Evolutionary conservation across 1,284 basidiomycete species (phyloP), one percentile per base, ranked within the genome.

Genomic region (Puccinia sorghi): DNA sequence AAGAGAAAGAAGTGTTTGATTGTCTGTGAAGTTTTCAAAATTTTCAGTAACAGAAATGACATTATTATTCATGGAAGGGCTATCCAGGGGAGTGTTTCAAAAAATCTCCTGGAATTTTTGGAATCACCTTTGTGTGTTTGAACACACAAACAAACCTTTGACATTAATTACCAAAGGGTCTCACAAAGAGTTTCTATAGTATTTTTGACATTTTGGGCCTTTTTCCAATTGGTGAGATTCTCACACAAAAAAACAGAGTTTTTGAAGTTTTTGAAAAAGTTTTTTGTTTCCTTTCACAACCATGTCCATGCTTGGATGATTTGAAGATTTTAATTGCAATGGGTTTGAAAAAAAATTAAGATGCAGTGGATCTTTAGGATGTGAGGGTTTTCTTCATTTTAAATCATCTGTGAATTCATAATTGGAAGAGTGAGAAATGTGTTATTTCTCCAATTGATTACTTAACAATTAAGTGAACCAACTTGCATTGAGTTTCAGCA

Each of bases 201-300:
- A n/a, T n/a, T n/a, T n/a, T n/a, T n/a, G n/a, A n/a, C n/a, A n/a
- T n/a, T n/a, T n/a, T n/a, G n/a, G n/a, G n/a, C n/a, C n/a, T n/a
- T n/a, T n/a, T n/a, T n/a, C n/a, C n/a, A n/a, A n/a, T n/a, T n/a
- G n/a, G n/a, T n/a, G n/a, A n/a, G n/a, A n/a, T n/a, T 22, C 32
- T 76, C 50, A 20, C 32, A 13, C 59, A 41, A 76, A 27, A 66
- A 66, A 1, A 15, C 46, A 2, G 73, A 76, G n/a, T 25, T 27
- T 20, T 22, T 64, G 27, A 76, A 76, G 73, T 76, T 67, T 22
- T 76, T 76, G 8, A 66, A 59, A 32, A 75, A 39, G 2, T 12
- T 66, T 17, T 66, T 66, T 22, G n/a, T 76, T 76, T 11, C 8
- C 27, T 12, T 76, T 76, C 1, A 76, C 32, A 13, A 66, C n/a